Evolutionary conservation across 192 early-diverging fungal genomes (phyloP), one percentile per base, ranked within the genome.

Genomic region (Geosiphon pyriformis): DNA sequence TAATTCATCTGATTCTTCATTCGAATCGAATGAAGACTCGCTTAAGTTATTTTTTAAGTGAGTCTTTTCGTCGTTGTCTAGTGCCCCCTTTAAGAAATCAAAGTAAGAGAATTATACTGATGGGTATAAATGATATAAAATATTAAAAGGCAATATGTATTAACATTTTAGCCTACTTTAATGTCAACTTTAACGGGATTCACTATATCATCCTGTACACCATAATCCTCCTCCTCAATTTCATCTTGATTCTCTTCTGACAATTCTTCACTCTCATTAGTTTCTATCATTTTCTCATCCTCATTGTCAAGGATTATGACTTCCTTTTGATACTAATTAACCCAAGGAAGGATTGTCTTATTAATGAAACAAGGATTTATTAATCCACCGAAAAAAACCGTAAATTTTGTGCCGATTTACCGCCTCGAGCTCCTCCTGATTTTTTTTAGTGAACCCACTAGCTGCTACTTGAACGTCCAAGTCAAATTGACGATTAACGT

Each of bases 391-490:
- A 32, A 70, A 48, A n/a, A 52, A 61, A 46, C 65, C 18, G 46
- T 64, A 55, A 8, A 69, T 17, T 35, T 77, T 62, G 33, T 64
- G 51, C 55, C 54, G 27, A 68, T 70, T 72, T 64, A 93, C 84
- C 76, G 75, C 72, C 68, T 96, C 94, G 18, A 98, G 74, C 76
- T 94, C 92, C 50, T 86, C 61, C 75, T 97, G 92, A 71, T 92
- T 90, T 71, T 95, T 88, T 68, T 88, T 91, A 15, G 88, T 92
- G 67, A 98, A 98, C 26, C 97, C 97, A 74, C 92, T 95, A 26
- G 97, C 97, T 22, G 94, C 91, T 0, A 96, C 96, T 77, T 98
- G 83, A 4, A 99, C 87, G 80, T 99, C 97, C 25, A 99, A 79
- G 65, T 84, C 82, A 73, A 96, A 95, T 73, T 98, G 87, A 23